phyloP scores from a whole-genome alignment of 495 filamentous ascomycete species.

The Pyrenula aspistea region DNA sequence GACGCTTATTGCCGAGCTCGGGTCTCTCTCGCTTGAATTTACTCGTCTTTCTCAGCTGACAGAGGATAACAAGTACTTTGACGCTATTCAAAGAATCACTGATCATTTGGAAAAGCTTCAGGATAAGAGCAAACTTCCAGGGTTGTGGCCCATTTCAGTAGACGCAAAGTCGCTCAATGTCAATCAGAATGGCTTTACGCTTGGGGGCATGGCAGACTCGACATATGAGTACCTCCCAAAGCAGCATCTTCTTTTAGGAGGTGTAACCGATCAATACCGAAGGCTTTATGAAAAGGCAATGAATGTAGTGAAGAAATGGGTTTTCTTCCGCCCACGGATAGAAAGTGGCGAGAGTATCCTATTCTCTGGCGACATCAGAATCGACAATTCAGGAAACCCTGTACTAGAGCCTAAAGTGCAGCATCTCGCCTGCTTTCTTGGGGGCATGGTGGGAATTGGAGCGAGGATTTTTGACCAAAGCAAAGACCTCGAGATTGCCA shows the following conservation, averaged over 20 bases:
- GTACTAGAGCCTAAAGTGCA: slow-evolving; percentile 31
- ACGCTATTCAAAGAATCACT: slow-evolving; percentile 82
- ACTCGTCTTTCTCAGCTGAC: slow-evolving; percentile 88
- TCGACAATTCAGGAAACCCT: slow-evolving; percentile 8
- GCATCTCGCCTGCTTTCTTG: slow-evolving; percentile 50
- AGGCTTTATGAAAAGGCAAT: slow-evolving; percentile 66
- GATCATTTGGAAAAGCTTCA: slow-evolving; percentile 69
- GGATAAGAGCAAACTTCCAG: slow-evolving; percentile 52
- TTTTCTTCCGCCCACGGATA: slow-evolving; percentile 75
- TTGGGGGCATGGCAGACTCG: slow-evolving; percentile 85
- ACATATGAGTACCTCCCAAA: slow-evolving; percentile 98
- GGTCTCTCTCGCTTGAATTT: slow-evolving; percentile 82
- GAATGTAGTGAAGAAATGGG: slow-evolving; percentile 56
- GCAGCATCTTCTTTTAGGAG: slow-evolving; percentile 62
- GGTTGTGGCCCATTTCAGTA: slow-evolving; percentile 71
- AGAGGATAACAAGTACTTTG: slow-evolving; percentile 74
- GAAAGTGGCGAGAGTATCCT: slow-evolving; percentile 65
- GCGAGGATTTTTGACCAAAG: slow-evolving; percentile 45
- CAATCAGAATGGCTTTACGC: slow-evolving; percentile 42
- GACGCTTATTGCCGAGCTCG: slow-evolving; percentile 66
- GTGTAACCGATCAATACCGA: slow-evolving; percentile 61
- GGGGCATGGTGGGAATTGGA: slow-evolving; percentile 48
- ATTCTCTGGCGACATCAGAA: slow-evolving; percentile 47
- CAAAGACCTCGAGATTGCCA: slow-evolving; percentile 40
- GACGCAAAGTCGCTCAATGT: slow-evolving; percentile 46